These are phyloP conservation scores for Starmera dryadoides DNA, from an alignment of 805 yeast genomes.

Conservation along the genomic window DNA sequence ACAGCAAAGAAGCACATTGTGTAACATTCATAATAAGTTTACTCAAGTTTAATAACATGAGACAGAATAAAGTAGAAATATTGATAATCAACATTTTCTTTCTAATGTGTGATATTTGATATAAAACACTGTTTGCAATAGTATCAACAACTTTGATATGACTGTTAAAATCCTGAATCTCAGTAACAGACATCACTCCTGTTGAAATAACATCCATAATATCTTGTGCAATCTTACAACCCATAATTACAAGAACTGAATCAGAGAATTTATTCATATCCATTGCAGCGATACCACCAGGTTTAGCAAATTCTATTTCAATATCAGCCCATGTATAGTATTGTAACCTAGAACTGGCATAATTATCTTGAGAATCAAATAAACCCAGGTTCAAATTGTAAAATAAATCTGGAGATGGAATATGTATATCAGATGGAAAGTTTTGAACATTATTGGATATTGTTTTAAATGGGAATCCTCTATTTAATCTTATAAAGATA, in stretches of 20 bases:
- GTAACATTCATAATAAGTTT: slow-evolving; percentile 22
- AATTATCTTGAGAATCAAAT: slow-evolving; percentile 11
- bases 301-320: slow-evolving; percentile 8
- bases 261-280: slow-evolving; percentile 14
- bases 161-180: slow-evolving; percentile 18
- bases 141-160: slow-evolving; percentile 17
- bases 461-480: slow-evolving; percentile 28
- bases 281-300: slow-evolving; percentile 1
- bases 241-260: slow-evolving; percentile 22
- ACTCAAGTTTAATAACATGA: slow-evolving; percentile 23
- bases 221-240: slow-evolving; percentile 25
- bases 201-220: slow-evolving; percentile 25
- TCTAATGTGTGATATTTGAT: slow-evolving; percentile 18
- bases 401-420: slow-evolving; percentile 23
- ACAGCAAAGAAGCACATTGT: slow-evolving; percentile 25
- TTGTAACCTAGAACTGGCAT: slow-evolving; percentile 5
- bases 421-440: slow-evolving; percentile 25
- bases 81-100: slow-evolving; percentile 27
- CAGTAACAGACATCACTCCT: slow-evolving; percentile 18
- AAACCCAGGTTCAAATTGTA: slow-evolving; percentile 14
- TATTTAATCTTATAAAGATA: slow-evolving; percentile 25
- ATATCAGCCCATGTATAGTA: slow-evolving; percentile 13
- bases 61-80: slow-evolving; percentile 25
- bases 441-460: slow-evolving; percentile 13
- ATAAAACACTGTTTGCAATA: slow-evolving; percentile 10